Percentiles rank a stretch among this genome's conserved stretches.
Conservation (phyloP, 805 yeast genomes). For the Priceomyces melissophilus region DNA sequence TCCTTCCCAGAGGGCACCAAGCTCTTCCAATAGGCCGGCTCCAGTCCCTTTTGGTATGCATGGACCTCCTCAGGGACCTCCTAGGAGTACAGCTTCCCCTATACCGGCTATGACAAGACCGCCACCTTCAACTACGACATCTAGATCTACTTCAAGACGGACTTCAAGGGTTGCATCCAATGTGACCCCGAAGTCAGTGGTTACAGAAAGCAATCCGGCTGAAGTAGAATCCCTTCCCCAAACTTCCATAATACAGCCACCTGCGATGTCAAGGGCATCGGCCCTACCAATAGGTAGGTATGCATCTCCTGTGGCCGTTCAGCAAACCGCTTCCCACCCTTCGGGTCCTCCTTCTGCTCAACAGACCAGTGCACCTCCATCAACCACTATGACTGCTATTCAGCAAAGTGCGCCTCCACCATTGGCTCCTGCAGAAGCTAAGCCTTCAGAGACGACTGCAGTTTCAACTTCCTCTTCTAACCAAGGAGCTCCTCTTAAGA, state of each 20-base stretch:
- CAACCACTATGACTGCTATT: slow-evolving; percentile 17
- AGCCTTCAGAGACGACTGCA: slow-evolving; percentile 28
- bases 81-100: slow-evolving; percentile 10
- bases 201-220: slow-evolving; percentile 13
- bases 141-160: slow-evolving; percentile 10
- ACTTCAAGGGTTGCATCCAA: slow-evolving; percentile 10
- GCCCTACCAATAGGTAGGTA: slow-evolving; percentile 4
- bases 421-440: slow-evolving; percentile 7
- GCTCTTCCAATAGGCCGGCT: slow-evolving; percentile 10
- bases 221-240: slow-evolving; percentile 12
- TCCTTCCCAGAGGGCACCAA: slow-evolving; percentile 5
- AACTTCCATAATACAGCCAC: slow-evolving; percentile 9
- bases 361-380: slow-evolving; percentile 2
- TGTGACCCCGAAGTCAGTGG: slow-evolving; percentile 3
- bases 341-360: slow-evolving; percentile 14
- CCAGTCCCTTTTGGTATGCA: slow-evolving; percentile 1
- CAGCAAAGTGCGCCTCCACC: not conserved
- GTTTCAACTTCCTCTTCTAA: slow-evolving; percentile 15
- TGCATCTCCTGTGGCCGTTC: too few relatives aligned
- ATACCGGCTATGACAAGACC: slow-evolving; percentile 15
- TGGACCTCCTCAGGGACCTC: slow-evolving; percentile 2
- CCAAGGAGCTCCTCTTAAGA: slow-evolving; percentile 4
- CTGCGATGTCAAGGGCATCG: slow-evolving; percentile 29
- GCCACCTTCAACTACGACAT: slow-evolving; percentile 4
- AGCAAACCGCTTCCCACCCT: too few relatives aligned